These are phyloP conservation scores for Monilinia fructicola DNA, from an alignment of 2,329 filamentous ascomycete species.

Conservation along the genomic window DNA sequence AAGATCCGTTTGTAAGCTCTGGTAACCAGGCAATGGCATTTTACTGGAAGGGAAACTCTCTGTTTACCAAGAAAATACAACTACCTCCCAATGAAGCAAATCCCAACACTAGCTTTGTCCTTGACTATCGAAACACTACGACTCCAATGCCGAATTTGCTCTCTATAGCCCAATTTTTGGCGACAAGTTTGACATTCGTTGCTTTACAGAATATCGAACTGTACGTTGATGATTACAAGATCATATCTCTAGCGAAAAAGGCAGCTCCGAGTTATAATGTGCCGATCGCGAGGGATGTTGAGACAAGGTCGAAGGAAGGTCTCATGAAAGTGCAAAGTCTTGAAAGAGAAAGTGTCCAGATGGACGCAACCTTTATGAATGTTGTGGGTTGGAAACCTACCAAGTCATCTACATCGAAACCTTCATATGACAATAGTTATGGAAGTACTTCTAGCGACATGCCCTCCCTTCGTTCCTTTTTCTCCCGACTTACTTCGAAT, in stretches of 20 bases:
- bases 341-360: conserved; percentile 83
- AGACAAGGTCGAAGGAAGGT: conserved; percentile 79
- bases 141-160: conserved; percentile 84
- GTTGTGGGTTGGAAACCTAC: conserved; percentile 80
- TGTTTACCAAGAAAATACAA: conserved; percentile 85
- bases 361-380: conserved; percentile 87
- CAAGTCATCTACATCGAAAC: conserved; percentile 37
- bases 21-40: conserved; percentile 94
- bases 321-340: conserved; percentile 85
- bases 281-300: conserved; percentile 73
- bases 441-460: conserved; percentile 50
- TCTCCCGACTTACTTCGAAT: conserved; percentile 68
- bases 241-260: conserved; percentile 80
- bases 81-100: conserved; percentile 66
- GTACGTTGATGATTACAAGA: conserved; percentile 82
- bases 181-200: conserved; percentile 94
- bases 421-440: conserved; percentile 42
- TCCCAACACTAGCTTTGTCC: conserved; percentile 82
- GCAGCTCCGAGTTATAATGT: conserved; percentile 74
- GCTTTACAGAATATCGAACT: conserved; percentile 84
- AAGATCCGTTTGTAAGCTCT: conserved; percentile 94
- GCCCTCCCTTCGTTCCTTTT: conserved; percentile 74
- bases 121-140: conserved; percentile 88
- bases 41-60: conserved; percentile 98
- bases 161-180: conserved; percentile 86